These are phyloP conservation scores for Boechera divaricarpa DNA, from an alignment of 345 rosid species.

Conservation along the genomic window DNA sequence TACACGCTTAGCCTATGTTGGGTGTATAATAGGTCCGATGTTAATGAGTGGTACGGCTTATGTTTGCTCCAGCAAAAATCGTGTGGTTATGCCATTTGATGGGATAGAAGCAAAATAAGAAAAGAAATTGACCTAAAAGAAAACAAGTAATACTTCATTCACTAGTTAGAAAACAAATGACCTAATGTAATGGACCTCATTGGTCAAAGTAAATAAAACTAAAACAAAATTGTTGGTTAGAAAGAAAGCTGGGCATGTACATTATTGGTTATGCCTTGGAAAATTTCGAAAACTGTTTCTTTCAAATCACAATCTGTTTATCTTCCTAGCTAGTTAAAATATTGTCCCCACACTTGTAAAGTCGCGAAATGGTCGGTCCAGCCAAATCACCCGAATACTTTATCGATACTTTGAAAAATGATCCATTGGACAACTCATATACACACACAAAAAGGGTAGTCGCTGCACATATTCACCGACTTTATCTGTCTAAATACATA, in stretches of 20 bases:
- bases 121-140: neutral
- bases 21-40: neutral
- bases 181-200: neutral
- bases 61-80: neutral
- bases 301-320: conserved; percentile 15
- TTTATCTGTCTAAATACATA: neutral
- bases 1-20: neutral
- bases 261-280: conserved; percentile 8
- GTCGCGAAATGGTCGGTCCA: conserved; percentile 40
- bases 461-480: conserved; percentile 28
- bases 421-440: conserved; percentile 29
- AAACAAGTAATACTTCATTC: neutral
- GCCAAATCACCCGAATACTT: conserved; percentile 27
- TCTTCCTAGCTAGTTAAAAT: neutral
- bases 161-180: neutral
- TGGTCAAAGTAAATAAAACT: neutral
- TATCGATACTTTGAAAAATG: conserved; percentile 21
- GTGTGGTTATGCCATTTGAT: neutral
- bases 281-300: neutral
- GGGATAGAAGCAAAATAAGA: neutral
- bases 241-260: neutral
- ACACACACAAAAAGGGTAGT: conserved; percentile 28
- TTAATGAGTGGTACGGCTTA: neutral
- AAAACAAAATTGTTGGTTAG: neutral
- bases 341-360: conserved; percentile 34